Evolutionary conservation across 2,329 filamentous ascomycete genomes (phyloP).

Genomic region (Diaporthe ampelina): DNA sequence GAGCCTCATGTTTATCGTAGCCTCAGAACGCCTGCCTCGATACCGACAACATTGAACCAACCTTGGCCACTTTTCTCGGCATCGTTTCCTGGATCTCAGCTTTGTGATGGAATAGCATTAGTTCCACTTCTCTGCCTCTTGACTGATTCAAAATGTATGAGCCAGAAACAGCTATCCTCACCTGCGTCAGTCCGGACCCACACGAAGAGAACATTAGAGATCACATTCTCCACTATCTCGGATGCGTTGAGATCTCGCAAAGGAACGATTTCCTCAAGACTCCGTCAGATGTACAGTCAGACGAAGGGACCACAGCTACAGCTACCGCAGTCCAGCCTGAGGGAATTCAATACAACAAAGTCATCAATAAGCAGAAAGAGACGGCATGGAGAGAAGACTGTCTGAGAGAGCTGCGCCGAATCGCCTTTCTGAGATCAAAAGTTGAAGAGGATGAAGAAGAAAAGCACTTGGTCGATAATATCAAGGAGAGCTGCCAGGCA

Average conservation of each 20-base stretch:
- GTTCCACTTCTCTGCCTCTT: too few relatives aligned
- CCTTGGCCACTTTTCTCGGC: too few relatives aligned
- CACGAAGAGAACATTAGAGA: neutral
- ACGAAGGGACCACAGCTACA: neutral
- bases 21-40: too few relatives aligned
- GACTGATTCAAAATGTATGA: neutral
- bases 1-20: too few relatives aligned
- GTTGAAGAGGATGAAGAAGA: neutral
- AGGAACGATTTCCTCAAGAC: neutral
- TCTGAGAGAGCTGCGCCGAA: neutral
- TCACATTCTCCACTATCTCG: neutral
- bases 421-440: neutral
- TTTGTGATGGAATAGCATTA: too few relatives aligned
- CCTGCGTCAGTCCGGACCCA: neutral
- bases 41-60: too few relatives aligned
- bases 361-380: too few relatives aligned
- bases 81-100: too few relatives aligned
- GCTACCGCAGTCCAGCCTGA: too few relatives aligned
- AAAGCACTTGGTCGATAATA: neutral
- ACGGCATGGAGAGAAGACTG: slow-evolving; percentile 9
- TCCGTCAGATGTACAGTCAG: accelerated
- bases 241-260: neutral
- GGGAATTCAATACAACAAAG: too few relatives aligned
- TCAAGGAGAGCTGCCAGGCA: neutral
- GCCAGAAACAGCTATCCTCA: neutral